Conservation (phyloP, 305 asterid species). For the Rubia peregrina region DNA sequence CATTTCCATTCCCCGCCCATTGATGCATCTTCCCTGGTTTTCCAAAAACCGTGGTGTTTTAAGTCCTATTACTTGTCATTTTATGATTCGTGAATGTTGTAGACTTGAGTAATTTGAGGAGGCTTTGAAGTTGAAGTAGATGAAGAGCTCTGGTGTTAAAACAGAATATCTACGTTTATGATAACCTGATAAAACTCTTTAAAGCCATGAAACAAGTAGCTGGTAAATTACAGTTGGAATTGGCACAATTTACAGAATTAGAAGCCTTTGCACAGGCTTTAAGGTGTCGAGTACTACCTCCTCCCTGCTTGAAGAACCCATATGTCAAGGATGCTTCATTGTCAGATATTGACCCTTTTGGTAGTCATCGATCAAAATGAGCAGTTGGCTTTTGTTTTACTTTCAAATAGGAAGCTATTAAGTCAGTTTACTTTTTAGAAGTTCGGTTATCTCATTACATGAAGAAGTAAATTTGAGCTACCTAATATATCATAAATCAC, state of each 20-base stretch:
- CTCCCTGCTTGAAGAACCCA: conserved; percentile 85
- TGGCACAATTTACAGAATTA: too few relatives aligned
- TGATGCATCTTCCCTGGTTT: not conserved
- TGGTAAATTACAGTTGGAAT: too few relatives aligned
- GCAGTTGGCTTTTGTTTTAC: conserved; percentile 45
- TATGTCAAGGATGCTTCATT: conserved; percentile 46
- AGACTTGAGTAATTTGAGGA: too few relatives aligned
- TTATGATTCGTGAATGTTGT: too few relatives aligned
- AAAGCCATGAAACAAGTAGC: too few relatives aligned
- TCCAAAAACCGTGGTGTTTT: too few relatives aligned
- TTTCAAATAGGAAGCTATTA: not conserved
- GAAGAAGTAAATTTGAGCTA: not conserved
- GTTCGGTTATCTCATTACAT: not conserved
- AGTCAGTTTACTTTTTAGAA: not conserved
- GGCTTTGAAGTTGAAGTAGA: too few relatives aligned
- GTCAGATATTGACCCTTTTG: conserved; percentile 58
- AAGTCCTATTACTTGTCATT: too few relatives aligned
- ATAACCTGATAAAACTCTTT: too few relatives aligned
- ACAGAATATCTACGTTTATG: too few relatives aligned
- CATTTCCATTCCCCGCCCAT: not conserved
- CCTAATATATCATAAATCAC: not conserved
- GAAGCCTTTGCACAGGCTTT: too few relatives aligned
- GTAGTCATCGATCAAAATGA: conserved; percentile 66
- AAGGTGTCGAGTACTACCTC: conserved; percentile 95
- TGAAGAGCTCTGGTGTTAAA: too few relatives aligned